Conservation (phyloP, 2,329 filamentous ascomycete genomes). For the Cladobotryum protrusum region DNA sequence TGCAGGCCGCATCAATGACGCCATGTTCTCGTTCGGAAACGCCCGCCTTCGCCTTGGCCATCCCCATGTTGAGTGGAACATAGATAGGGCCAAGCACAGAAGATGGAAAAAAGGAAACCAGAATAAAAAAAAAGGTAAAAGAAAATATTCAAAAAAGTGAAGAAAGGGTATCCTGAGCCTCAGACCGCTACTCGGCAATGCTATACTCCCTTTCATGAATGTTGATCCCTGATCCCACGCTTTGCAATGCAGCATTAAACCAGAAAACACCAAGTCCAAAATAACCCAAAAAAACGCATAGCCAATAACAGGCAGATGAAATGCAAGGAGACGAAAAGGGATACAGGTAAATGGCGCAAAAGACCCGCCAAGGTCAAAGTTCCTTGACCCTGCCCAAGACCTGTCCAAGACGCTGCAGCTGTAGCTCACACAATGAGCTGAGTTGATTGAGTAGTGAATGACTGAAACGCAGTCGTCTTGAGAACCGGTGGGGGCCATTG, state of each 20-base stretch:
- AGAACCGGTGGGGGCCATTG: not conserved
- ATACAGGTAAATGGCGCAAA: constrained; percentile 10
- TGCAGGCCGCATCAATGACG: not conserved
- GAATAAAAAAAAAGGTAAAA: not conserved
- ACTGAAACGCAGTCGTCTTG: not conserved
- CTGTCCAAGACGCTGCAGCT: no score
- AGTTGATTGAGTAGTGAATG: no score
- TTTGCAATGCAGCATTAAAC: constrained; percentile 5
- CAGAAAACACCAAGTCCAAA: not conserved
- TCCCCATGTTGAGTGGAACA: not conserved
- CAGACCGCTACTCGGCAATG: constrained; percentile 8
- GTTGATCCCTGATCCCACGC: constrained; percentile 7
- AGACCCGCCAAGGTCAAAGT: not conserved
- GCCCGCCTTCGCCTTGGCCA: not conserved
- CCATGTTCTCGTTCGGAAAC: not conserved
- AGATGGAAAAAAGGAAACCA: not conserved
- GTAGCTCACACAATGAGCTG: no score
- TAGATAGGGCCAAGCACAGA: not conserved
- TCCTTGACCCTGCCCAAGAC: not conserved
- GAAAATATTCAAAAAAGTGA: not conserved
- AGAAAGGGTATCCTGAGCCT: constrained; percentile 7
- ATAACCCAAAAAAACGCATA: not conserved
- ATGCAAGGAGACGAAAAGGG: not conserved
- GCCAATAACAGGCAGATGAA: no score
- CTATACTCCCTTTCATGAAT: not conserved